Evolutionary conservation across 2,329 filamentous ascomycete genomes (phyloP).

Genomic region (Anthostomella pinea): DNA sequence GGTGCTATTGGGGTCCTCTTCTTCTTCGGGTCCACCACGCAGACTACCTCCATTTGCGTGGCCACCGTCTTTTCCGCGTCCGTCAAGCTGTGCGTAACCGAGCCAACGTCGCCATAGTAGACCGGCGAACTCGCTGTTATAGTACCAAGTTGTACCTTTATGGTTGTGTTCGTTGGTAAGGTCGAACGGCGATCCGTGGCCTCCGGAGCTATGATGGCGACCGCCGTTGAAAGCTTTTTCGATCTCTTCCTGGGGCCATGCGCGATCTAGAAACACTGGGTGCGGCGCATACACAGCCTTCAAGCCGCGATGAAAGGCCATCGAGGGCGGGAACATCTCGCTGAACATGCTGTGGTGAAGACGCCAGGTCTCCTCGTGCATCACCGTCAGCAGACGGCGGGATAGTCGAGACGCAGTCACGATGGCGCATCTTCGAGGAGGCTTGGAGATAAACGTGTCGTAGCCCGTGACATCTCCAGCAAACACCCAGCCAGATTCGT

Average conservation of each 20-base stretch:
- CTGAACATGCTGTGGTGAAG: slow-evolving; percentile 71
- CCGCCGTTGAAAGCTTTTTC: slow-evolving; percentile 79
- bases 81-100: slow-evolving; percentile 53
- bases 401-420: slow-evolving; percentile 69
- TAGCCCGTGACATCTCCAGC: slow-evolving; percentile 69
- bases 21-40: slow-evolving; percentile 52
- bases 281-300: slow-evolving; percentile 81
- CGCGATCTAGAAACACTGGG: slow-evolving; percentile 74
- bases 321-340: slow-evolving; percentile 72
- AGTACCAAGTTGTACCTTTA: slow-evolving; percentile 80
- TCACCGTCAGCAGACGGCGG: slow-evolving; percentile 62
- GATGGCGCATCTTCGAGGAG: slow-evolving; percentile 68
- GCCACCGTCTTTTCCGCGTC: slow-evolving; percentile 48
- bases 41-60: slow-evolving; percentile 44
- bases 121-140: slow-evolving; percentile 72
- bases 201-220: slow-evolving; percentile 62
- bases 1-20: slow-evolving; percentile 40
- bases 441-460: slow-evolving; percentile 47
- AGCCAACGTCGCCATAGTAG: slow-evolving; percentile 81
- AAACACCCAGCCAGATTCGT: slow-evolving; percentile 71
- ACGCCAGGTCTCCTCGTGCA: slow-evolving; percentile 71
- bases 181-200: slow-evolving; percentile 65
- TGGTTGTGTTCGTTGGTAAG: slow-evolving; percentile 76
- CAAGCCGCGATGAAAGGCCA: slow-evolving; percentile 71
- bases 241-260: slow-evolving; percentile 67